These are phyloP conservation scores for Plasmodium cynomolgi DNA, from an alignment of 169 alveolate species.

Conservation along the genomic window DNA sequence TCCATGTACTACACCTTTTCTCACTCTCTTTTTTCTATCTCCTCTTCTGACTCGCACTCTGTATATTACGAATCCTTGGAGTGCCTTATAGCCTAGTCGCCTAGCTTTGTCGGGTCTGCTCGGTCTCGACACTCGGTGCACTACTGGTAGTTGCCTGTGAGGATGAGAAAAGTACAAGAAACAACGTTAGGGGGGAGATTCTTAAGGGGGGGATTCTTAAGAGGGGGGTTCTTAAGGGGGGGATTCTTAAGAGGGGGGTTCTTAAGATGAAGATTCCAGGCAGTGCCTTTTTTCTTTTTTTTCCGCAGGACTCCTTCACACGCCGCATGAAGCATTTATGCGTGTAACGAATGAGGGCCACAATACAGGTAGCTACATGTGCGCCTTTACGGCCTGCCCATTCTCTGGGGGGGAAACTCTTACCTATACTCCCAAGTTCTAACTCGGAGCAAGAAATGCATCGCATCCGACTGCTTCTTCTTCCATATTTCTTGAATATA, in stretches of 20 bases:
- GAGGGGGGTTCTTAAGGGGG: too few species aligned
- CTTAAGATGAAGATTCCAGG: too few species aligned
- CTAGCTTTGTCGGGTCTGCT: conserved; percentile 98
- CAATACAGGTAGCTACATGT: not conserved
- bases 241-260: too few species aligned
- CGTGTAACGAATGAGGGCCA: not conserved
- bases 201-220: too few species aligned
- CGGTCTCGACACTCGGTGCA: conserved; percentile 95
- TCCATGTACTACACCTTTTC: conserved; percentile 99
- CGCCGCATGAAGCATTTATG: not conserved
- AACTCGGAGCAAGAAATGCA: conserved; percentile 97
- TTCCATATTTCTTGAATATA: conserved; percentile 96
- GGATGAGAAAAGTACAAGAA: not conserved
- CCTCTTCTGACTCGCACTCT: conserved; percentile 99
- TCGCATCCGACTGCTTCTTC: conserved; percentile 99
- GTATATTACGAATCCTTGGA: conserved; percentile 99
- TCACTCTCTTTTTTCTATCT: conserved; percentile 98
- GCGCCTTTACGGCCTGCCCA: not conserved
- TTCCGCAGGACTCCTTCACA: not conserved
- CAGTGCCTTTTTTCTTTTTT: not conserved
- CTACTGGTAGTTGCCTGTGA: conserved; percentile 96
- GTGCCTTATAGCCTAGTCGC: conserved; percentile 99
- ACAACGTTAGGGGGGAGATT: not conserved
- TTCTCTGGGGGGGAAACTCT: not conserved
- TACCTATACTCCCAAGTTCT: conserved; percentile 99